Evolutionary conservation across 805 yeast genomes (phyloP), one percentile per base, ranked within the genome.

Genomic region (Candida ulmi): DNA sequence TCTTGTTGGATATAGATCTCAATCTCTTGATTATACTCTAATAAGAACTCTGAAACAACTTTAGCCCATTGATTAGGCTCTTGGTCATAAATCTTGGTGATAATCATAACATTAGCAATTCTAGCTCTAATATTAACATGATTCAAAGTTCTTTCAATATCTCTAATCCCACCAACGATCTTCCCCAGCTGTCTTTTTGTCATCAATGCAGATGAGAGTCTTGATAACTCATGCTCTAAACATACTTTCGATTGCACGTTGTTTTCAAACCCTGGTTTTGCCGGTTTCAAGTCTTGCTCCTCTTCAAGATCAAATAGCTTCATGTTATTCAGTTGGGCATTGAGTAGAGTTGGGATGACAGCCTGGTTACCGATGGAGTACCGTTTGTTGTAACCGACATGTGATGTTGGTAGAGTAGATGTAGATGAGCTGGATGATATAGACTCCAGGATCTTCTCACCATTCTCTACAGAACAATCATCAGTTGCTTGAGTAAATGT

Each of bases 21-120:
- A 25, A 52, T 48, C 3, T 45, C 49, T 3, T 33, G 8, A 31
- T 41, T 50, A 25, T 43, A 48, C 6, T 30, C 33, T n/a, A 60
- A 33, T 2, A 59, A 32, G 42, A 46, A 55, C 30, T 48, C 37
- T 1, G 52, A 38, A 0, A 60, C 44, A 23, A 35, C 31, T 11
- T 41, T 39, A 3, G 64, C 55, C 46, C 56, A 55, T 13, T 33
- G n/a, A 8, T 56, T 52, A 7, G 65, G 64, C 30, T 57, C 61
- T 6, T 51, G 41, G 36, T 60, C 65, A 37, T 52, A 48, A 11
- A 60, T 45, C 39, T 60, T 60, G 13, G 64, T 54, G 6, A 60
- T 44, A 18, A 60, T 52, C 47, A 60, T 44, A 25, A 60, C 51
- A 31, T 52, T 54, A 5, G 43, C 26, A 23, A 55, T 42, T 15